Conservation (phyloP, 1,284 basidiomycete genomes). For the Ceratobasidium sp. region DNA sequence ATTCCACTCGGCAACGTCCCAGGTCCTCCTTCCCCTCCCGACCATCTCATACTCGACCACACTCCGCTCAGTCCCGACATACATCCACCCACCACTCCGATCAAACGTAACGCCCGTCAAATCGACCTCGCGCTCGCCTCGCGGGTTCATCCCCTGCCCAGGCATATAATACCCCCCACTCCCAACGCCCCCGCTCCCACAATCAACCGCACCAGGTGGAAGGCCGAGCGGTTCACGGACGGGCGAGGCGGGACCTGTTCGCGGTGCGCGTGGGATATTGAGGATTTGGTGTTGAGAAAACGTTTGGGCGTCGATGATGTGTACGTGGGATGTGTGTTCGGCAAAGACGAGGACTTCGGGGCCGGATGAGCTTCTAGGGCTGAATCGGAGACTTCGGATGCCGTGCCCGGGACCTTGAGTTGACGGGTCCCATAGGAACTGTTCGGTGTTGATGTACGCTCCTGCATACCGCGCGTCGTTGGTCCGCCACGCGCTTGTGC, state of each 20-base stretch:
- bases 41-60: constrained; percentile 73
- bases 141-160: constrained; percentile 45
- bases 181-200: not conserved
- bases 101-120: constrained; percentile 80
- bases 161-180: constrained; percentile 11
- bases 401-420: constrained; percentile 76
- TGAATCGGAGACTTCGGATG: constrained; percentile 81
- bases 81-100: constrained; percentile 71
- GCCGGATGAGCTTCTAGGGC: constrained; percentile 60
- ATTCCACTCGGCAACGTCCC: constrained; percentile 55
- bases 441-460: constrained; percentile 44
- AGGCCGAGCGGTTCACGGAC: constrained; percentile 21
- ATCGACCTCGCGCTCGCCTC: constrained; percentile 56
- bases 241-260: not conserved
- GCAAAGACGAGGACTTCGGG: constrained; percentile 82
- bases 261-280: constrained; percentile 61
- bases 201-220: constrained; percentile 8
- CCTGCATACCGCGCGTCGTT: constrained; percentile 13
- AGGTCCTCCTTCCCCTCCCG: constrained; percentile 53
- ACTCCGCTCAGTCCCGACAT: constrained; percentile 71
- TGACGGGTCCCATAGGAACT: constrained; percentile 46
- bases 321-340: constrained; percentile 82
- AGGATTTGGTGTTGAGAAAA: constrained; percentile 80
- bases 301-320: constrained; percentile 81
- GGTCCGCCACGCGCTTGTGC: not conserved